phyloP scores from a whole-genome alignment of 2,329 filamentous ascomycete genomes.

The Endocalyx cinctus region DNA sequence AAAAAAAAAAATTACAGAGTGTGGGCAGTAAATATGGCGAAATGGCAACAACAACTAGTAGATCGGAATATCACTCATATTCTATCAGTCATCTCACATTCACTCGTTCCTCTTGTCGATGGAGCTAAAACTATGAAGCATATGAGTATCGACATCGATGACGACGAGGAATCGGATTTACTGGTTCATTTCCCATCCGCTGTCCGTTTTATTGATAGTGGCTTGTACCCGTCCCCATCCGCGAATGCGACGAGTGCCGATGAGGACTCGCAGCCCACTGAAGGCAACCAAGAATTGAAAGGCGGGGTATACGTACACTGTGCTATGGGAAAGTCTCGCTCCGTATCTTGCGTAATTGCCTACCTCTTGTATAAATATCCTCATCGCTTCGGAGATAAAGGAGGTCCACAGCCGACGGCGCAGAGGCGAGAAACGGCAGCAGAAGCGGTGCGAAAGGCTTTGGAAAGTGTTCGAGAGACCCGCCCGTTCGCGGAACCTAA shows the following conservation, averaged over 20 bases:
- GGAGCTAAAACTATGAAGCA: slow-evolving; percentile 62
- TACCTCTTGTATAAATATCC: slow-evolving; percentile 73
- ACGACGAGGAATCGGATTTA: slow-evolving; percentile 84
- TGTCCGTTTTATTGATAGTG: slow-evolving; percentile 79
- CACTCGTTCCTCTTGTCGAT: slow-evolving; percentile 36
- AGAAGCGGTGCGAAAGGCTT: slow-evolving; percentile 54
- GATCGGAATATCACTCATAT: slow-evolving; percentile 79
- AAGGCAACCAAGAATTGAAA: too few relatives aligned
- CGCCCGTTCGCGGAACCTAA: slow-evolving; percentile 85
- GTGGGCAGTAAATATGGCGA: too few relatives aligned
- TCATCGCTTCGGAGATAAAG: slow-evolving; percentile 43
- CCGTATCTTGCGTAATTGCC: slow-evolving; percentile 76
- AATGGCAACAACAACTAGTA: slow-evolving; percentile 71
- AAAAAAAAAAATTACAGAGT: too few relatives aligned
- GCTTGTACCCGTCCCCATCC: slow-evolving; percentile 39
- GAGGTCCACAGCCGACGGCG: slow-evolving; percentile 34
- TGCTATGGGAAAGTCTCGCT: slow-evolving; percentile 94
- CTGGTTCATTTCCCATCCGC: slow-evolving; percentile 73
- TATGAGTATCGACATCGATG: slow-evolving; percentile 78
- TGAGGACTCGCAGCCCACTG: slow-evolving; percentile 6
- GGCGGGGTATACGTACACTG: slow-evolving; percentile 63
- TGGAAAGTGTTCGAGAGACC: slow-evolving; percentile 63
- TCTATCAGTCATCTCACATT: slow-evolving; percentile 65
- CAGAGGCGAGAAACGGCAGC: slow-evolving; percentile 36
- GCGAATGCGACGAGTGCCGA: slow-evolving; percentile 56